phyloP scores from a whole-genome alignment of 768 basidiomycete genomes.

The Zangia roseola region DNA sequence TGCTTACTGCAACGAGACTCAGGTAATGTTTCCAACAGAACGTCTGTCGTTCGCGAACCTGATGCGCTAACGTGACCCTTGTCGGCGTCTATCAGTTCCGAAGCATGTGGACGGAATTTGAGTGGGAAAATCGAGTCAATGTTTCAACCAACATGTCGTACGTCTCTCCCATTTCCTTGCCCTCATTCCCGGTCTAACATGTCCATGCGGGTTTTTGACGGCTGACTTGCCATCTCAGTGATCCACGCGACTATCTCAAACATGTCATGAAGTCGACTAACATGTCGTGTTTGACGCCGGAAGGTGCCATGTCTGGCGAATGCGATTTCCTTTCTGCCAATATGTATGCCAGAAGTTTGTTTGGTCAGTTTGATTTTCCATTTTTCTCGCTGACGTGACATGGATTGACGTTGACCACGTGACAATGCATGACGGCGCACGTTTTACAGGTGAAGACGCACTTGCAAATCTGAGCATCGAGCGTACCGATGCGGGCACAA shows the following conservation, averaged over 20 bases:
- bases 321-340: constrained; percentile 97
- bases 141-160: constrained; percentile 82
- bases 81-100: constrained; percentile 61
- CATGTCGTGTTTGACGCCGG: constrained; percentile 95
- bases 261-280: constrained; percentile 98
- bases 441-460: constrained; percentile 80
- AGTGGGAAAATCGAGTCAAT: constrained; percentile 99
- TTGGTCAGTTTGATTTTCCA: constrained; percentile 53
- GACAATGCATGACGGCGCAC: too few relatives aligned
- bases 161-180: constrained; percentile 29
- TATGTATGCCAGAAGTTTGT: constrained; percentile 92
- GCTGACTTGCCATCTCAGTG: constrained; percentile 41
- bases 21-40: constrained; percentile 46
- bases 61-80: constrained; percentile 1
- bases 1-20: constrained; percentile 91
- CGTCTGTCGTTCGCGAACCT: not conserved
- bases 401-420: not conserved
- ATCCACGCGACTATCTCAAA: constrained; percentile 85
- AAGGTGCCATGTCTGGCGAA: constrained; percentile 84
- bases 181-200: not conserved
- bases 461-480: constrained; percentile 94
- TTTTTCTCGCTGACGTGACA: not conserved
- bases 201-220: not conserved
- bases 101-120: constrained; percentile 99
- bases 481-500: constrained; percentile 72